Percentiles rank a stretch among this genome's conserved stretches.
Conservation (phyloP, 371 early-diverging fungal genomes). For the Racocetra persica region DNA sequence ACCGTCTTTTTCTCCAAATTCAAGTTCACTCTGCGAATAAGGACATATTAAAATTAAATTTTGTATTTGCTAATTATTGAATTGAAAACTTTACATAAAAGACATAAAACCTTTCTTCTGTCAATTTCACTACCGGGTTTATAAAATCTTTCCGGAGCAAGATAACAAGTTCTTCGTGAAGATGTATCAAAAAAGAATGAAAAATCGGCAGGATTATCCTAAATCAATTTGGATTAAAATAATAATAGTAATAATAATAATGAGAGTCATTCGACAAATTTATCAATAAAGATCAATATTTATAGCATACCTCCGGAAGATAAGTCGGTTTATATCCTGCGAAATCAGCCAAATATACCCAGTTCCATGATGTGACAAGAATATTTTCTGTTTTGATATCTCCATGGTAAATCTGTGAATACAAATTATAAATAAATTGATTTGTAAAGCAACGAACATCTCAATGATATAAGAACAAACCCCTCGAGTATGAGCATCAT, state of each 20-base stretch:
- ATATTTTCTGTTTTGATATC: conserved; percentile 93
- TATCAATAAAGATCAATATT: neutral
- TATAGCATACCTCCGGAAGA: conserved; percentile 76
- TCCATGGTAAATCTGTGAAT: conserved; percentile 77
- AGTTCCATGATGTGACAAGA: conserved; percentile 92
- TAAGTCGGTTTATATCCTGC: conserved; percentile 91
- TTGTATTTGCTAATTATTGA: neutral
- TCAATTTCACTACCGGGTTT: conserved; percentile 72
- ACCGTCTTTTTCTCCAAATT: conserved; percentile 51
- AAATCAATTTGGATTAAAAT: conserved; percentile 4
- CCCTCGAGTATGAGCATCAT: conserved; percentile 76
- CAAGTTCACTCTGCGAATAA: conserved; percentile 48
- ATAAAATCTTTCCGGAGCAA: conserved; percentile 96
- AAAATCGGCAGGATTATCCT: conserved; percentile 95
- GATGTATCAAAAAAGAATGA: conserved; percentile 94
- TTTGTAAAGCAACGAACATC: neutral
- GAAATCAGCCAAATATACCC: conserved; percentile 90
- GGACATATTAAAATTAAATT: neutral
- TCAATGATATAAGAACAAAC: conserved; percentile 46
- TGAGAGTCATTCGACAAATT: neutral
- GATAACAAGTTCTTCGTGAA: conserved; percentile 84
- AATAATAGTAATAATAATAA: neutral
- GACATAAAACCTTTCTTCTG: conserved; percentile 56
- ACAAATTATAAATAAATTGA: conserved; percentile 44
- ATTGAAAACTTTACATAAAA: conserved; percentile 21